A percentile compares a stretch with the other conserved stretches of the same genome.
phyloP scores from a whole-genome alignment of 2,329 filamentous ascomycete genomes.

The Aureobasidium sp. region DNA sequence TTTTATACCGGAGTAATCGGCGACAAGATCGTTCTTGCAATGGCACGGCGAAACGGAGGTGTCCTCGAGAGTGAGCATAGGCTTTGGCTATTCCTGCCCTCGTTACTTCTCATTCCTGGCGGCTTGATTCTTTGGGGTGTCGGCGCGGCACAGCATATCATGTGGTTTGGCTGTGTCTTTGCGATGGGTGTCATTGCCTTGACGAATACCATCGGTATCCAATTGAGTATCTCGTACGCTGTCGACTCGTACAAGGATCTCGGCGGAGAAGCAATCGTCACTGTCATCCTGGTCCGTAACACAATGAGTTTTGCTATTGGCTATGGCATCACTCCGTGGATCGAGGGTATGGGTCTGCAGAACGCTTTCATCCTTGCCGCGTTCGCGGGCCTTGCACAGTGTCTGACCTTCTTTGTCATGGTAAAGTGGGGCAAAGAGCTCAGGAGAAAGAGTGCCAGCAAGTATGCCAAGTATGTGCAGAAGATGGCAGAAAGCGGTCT shows the following conservation, averaged over 20 bases:
- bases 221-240: constrained; percentile 40
- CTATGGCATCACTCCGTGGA: constrained; percentile 45
- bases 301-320: constrained; percentile 45
- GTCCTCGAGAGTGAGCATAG: constrained; percentile 36
- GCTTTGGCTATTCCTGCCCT: constrained; percentile 34
- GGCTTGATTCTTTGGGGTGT: constrained; percentile 46
- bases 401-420: constrained; percentile 36
- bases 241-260: constrained; percentile 45
- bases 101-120: constrained; percentile 37
- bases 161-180: constrained; percentile 33
- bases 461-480: constrained; percentile 36
- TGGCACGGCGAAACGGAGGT: constrained; percentile 34
- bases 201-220: constrained; percentile 39
- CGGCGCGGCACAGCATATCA: constrained; percentile 37
- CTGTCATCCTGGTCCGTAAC: constrained; percentile 45
- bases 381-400: constrained; percentile 37
- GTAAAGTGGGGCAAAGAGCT: constrained; percentile 44
- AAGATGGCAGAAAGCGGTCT: constrained; percentile 24
- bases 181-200: constrained; percentile 42
- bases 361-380: constrained; percentile 39
- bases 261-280: constrained; percentile 44
- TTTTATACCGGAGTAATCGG: constrained; percentile 32
- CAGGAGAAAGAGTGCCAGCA: constrained; percentile 32
- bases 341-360: constrained; percentile 36
- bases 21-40: constrained; percentile 28